phyloP scores from a whole-genome alignment of 2,329 filamentous ascomycete species.

The Diaporthe citri region DNA sequence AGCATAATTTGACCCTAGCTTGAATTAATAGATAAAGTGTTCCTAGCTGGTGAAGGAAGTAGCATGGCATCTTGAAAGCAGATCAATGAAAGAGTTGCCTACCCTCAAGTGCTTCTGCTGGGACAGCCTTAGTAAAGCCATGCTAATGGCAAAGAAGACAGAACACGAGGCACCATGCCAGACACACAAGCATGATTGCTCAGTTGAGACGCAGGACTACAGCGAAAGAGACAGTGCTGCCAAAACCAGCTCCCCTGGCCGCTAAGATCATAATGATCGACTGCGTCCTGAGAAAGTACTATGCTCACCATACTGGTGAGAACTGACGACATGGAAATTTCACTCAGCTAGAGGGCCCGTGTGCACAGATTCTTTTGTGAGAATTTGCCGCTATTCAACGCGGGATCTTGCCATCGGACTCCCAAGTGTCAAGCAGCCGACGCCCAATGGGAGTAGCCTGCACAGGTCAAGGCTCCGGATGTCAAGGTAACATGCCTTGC shows the following conservation, averaged over 20 bases:
- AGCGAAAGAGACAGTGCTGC: conserved; percentile 66
- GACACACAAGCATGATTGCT: conserved; percentile 71
- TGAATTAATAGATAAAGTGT: conserved; percentile 48
- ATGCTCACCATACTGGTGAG: no score
- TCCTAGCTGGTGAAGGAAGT: conserved; percentile 54
- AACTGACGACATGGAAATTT: no score
- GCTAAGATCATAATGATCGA: neutral
- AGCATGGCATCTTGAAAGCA: conserved; percentile 64
- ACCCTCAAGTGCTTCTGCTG: conserved; percentile 54
- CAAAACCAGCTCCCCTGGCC: conserved; percentile 60
- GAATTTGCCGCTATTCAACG: conserved; percentile 63
- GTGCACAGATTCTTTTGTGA: conserved; percentile 49
- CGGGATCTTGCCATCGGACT: conserved; percentile 60
- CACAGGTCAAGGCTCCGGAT: conserved; percentile 41
- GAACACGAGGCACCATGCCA: conserved; percentile 72
- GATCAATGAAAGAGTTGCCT: conserved; percentile 62
- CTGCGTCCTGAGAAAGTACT: neutral
- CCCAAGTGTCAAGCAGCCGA: conserved; percentile 57
- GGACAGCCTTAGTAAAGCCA: conserved; percentile 57
- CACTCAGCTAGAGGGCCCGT: neutral
- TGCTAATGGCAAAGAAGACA: conserved; percentile 52
- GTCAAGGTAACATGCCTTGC: neutral
- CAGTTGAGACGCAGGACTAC: conserved; percentile 57
- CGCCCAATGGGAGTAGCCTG: conserved; percentile 56
- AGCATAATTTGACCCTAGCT: neutral